phyloP scores from a whole-genome alignment of 352 stramenopile species.

The Phytophthora citrophthora region DNA sequence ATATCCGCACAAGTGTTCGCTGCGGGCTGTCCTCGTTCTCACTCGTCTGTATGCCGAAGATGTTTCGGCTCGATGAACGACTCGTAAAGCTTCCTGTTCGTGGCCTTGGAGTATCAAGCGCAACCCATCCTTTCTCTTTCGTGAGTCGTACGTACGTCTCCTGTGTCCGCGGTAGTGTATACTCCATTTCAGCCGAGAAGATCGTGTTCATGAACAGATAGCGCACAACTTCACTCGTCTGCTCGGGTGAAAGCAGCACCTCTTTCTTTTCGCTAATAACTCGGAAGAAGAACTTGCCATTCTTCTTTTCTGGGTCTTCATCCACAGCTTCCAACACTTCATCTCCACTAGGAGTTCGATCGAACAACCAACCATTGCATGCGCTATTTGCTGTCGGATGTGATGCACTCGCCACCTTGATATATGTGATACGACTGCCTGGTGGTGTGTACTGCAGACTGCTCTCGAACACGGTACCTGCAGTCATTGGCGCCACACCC shows the following conservation, averaged over 20 bases:
- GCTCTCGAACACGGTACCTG: conserved; percentile 81
- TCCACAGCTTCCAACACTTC: conserved; percentile 73
- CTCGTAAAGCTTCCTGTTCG: conserved; percentile 32
- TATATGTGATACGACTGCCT: conserved; percentile 78
- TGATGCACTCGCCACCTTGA: conserved; percentile 74
- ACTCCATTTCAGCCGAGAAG: conserved; percentile 84
- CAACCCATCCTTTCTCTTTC: conserved; percentile 85
- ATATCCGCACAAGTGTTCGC: conserved; percentile 66
- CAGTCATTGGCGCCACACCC: conserved; percentile 63
- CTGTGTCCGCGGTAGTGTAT: conserved; percentile 73
- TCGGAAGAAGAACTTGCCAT: conserved; percentile 85
- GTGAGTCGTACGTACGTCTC: conserved; percentile 75
- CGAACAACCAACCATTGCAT: conserved; percentile 71
- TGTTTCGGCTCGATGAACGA: conserved; percentile 25
- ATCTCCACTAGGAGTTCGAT: conserved; percentile 67
- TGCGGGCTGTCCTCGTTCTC: conserved; percentile 20
- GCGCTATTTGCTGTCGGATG: conserved; percentile 41
- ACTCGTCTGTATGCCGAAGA: conserved; percentile 29
- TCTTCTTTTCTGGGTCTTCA: conserved; percentile 79
- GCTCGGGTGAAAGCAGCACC: conserved; percentile 77
- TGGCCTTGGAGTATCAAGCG: conserved; percentile 45
- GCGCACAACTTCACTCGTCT: conserved; percentile 66
- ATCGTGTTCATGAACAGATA: conserved; percentile 73
- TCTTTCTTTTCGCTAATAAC: conserved; percentile 74
- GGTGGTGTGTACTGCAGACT: conserved; percentile 81